Base-by-base conservation (phyloP, 495 filamentous ascomycete genomes). In the Neurospora sp. region DNA sequence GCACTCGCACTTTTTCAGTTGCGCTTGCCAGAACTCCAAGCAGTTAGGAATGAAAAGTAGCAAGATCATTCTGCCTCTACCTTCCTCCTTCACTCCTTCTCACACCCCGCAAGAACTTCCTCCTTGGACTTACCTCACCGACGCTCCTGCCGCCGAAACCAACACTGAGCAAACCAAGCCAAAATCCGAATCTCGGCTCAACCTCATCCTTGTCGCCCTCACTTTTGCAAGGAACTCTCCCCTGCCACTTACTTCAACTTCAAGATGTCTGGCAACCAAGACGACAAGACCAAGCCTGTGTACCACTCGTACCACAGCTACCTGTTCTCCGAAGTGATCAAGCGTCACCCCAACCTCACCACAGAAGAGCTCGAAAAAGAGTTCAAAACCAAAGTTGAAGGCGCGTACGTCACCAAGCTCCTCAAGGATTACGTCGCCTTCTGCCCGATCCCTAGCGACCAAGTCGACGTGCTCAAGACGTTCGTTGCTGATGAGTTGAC, bases 111-210 rank as follows among this genome's bases (percentile, higher is more conserved):
- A 41, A 41, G 40, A 3, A 14, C 40, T 4, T 16, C 40, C 40
- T 41, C 40, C 40, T 41, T 6, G 40, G 12, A 41, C 12, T 41
- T 41, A 14, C 40, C 40, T 41, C 31, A 72, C 75, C 75, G 74
- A 72, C 61, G 72, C 69, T 40, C 48, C 77, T 68, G 71, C 70
- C 8, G 73, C 27, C 27, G 74, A 75, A 68, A 72, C 10, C 74
- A 78, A 72, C 73, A 71, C 41, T 8, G 75, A 77, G 42, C 72
- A 73, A 41, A 76, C 40, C 10, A 80, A 74, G 20, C 74, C 77
- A 71, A 82, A 82, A 71, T 76, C 80, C 20, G 80, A 81, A 38
- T 84, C 83, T 7, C 82, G 80, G 65, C 31, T 35, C 40, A 41
- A 41, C 14, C 1, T 41, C 14, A 41, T 14, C 4, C 40, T 40